These are phyloP conservation scores for Mycena pura DNA, from an alignment of 768 basidiomycete species.

Conservation along the genomic window DNA sequence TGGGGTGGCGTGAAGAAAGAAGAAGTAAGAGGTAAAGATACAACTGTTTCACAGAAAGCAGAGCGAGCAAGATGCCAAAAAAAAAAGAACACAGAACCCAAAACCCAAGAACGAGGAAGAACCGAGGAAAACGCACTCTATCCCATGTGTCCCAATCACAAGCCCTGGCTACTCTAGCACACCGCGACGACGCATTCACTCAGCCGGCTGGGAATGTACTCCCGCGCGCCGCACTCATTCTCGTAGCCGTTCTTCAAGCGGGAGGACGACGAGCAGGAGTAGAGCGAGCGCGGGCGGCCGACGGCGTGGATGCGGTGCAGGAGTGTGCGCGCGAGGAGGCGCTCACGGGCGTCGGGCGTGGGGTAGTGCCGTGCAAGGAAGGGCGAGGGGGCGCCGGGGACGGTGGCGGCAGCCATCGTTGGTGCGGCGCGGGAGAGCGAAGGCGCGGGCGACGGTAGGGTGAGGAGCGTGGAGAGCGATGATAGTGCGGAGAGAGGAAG, in stretches of 20 bases:
- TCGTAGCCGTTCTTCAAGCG: slow-evolving; percentile 14
- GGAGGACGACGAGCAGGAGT: background rate
- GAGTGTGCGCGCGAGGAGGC: slow-evolving; percentile 26
- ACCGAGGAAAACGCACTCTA: too few species aligned
- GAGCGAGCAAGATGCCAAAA: too few species aligned
- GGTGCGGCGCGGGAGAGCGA: background rate
- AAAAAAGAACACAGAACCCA: too few species aligned
- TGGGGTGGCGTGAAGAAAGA: too few species aligned
- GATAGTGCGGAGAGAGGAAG: background rate
- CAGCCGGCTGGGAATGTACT: slow-evolving; percentile 21
- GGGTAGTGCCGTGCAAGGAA: slow-evolving; percentile 29
- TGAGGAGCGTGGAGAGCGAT: background rate
- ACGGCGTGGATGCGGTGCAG: slow-evolving; percentile 28
- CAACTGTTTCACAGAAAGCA: too few species aligned
- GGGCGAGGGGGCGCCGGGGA: slow-evolving; percentile 11
- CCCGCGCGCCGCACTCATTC: slow-evolving; percentile 11
- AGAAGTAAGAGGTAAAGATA: too few species aligned
- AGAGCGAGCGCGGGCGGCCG: slow-evolving; percentile 20
- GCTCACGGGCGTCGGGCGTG: slow-evolving; percentile 23
- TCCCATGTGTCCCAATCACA: background rate
- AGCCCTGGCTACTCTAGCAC: slow-evolving; percentile 1
- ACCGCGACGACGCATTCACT: slow-evolving; percentile 17
- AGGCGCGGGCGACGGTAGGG: background rate
- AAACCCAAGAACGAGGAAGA: too few species aligned
- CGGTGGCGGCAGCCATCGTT: background rate